Percentiles rank a stretch among this genome's conserved stretches.
Conservation (phyloP, 2,329 filamentous ascomycete genomes). For the Trichoderma citrinoviride region DNA sequence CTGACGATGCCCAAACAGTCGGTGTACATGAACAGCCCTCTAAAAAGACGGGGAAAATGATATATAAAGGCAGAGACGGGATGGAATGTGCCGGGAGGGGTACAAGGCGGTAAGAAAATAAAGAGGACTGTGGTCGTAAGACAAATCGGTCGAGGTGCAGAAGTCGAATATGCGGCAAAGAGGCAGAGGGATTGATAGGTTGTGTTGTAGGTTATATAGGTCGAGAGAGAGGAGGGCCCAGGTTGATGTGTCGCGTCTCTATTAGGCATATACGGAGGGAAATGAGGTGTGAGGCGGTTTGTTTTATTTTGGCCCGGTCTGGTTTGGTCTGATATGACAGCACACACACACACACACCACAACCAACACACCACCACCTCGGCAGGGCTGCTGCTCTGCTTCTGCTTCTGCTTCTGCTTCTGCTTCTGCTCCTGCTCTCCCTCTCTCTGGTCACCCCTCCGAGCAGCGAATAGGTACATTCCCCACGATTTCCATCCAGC, state of each 20-base stretch:
- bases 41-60: background rate
- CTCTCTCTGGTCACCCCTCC: background rate
- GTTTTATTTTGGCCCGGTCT: background rate
- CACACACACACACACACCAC: too few relatives aligned
- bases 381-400: background rate
- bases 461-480: background rate
- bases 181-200: background rate
- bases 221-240: background rate
- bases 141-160: conserved; percentile 14
- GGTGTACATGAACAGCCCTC: conserved; percentile 15
- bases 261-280: too few relatives aligned
- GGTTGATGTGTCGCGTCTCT: background rate
- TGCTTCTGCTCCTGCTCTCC: too few relatives aligned
- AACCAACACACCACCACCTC: background rate
- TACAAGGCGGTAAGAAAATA: conserved; percentile 19
- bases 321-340: too few relatives aligned
- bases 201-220: too few relatives aligned
- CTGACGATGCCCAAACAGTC: conserved; percentile 14
- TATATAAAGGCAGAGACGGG: background rate
- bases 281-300: background rate
- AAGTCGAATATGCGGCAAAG: background rate
- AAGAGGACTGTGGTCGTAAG: conserved; percentile 9
- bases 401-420: too few relatives aligned
- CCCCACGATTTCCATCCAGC: background rate
- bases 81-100: conserved; percentile 15